Evolutionary conservation across 768 basidiomycete species (phyloP).

Genomic region (Daedaleopsis sinensis): DNA sequence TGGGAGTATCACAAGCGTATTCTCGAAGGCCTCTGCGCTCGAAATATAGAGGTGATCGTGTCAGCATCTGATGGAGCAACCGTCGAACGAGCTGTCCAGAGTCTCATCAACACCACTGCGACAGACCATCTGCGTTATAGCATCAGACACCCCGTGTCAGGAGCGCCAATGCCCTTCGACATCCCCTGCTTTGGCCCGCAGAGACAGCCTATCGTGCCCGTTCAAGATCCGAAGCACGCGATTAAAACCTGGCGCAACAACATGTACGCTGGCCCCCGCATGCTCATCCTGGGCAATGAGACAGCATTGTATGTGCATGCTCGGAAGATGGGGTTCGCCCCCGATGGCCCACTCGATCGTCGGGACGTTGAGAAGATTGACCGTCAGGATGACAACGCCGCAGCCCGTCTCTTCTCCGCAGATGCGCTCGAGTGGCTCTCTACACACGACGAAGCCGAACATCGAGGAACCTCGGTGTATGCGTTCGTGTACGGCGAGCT

Average conservation of each 20-base stretch:
- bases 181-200: too few relatives aligned
- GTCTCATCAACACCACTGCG: too few relatives aligned
- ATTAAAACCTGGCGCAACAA: constrained; percentile 41
- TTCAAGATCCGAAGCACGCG: constrained; percentile 42
- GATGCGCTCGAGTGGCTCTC: constrained; percentile 30
- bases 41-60: too few relatives aligned
- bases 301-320: constrained; percentile 1
- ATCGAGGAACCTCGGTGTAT: too few relatives aligned
- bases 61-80: too few relatives aligned
- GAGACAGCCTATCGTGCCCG: constrained; percentile 28
- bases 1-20: too few relatives aligned
- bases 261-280: constrained; percentile 35
- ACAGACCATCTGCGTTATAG: too few relatives aligned
- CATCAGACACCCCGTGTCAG: too few relatives aligned
- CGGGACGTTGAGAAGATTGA: constrained; percentile 44
- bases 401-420: constrained; percentile 42
- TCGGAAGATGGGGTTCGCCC: constrained; percentile 30
- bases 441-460: background rate
- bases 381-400: constrained; percentile 49
- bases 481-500: too few relatives aligned
- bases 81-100: too few relatives aligned
- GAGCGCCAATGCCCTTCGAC: too few relatives aligned
- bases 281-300: background rate
- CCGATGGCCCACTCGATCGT: constrained; percentile 28
- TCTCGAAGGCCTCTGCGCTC: too few relatives aligned